phyloP scores from a whole-genome alignment of 2,329 filamentous ascomycete species.

The Coniochaeta ligniaria region DNA sequence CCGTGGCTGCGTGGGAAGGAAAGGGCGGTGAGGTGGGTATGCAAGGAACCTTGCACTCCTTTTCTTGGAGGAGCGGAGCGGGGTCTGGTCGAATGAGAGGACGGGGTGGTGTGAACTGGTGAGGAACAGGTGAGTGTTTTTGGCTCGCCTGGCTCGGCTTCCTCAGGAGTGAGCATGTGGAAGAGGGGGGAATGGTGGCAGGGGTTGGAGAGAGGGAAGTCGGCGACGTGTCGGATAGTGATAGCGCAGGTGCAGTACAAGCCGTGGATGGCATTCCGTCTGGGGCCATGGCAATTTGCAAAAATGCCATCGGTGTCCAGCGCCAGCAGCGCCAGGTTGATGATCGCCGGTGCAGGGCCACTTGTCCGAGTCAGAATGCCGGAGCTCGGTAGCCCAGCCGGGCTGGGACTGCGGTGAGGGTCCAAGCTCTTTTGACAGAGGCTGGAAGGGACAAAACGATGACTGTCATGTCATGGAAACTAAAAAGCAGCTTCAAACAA shows the following conservation, averaged over 20 bases:
- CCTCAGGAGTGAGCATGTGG: background rate
- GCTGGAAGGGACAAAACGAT: too few relatives aligned
- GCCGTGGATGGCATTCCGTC: background rate
- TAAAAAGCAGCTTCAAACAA: background rate
- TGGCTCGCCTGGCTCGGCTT: constrained; percentile 1
- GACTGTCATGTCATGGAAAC: too few relatives aligned
- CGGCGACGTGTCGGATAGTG: too few relatives aligned
- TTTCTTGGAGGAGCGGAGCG: background rate
- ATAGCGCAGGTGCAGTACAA: background rate
- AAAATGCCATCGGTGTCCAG: background rate
- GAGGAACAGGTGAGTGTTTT: background rate
- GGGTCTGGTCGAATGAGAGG: background rate
- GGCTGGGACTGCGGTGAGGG: background rate
- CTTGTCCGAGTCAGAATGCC: background rate
- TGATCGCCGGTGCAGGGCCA: background rate
- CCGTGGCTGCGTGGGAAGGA: background rate
- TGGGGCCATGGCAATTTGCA: background rate
- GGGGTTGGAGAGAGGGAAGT: background rate
- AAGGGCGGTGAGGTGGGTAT: background rate
- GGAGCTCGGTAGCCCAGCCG: background rate
- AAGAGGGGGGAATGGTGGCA: background rate
- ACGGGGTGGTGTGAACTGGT: background rate
- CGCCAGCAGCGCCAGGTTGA: background rate
- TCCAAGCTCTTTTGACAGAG: background rate
- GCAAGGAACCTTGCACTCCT: background rate